These are phyloP conservation scores for Senna tora DNA, from an alignment of 306 rosid genomes.

Conservation along the genomic window DNA sequence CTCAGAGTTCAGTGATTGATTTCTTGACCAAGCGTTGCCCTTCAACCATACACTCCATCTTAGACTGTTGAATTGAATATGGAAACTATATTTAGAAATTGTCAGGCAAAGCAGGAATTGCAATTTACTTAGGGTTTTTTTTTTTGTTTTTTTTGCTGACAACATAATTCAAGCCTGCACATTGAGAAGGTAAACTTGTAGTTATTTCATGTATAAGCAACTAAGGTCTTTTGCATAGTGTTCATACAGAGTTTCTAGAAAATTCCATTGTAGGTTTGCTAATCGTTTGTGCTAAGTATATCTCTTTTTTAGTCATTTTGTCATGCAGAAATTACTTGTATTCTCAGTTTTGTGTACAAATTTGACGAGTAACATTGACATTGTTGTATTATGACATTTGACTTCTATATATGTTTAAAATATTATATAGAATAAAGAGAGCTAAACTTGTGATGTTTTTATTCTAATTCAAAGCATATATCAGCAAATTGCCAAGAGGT, in stretches of 20 bases:
- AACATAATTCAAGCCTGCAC: constrained; percentile 4
- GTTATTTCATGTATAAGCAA: constrained; percentile 3
- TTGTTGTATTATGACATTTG: not conserved
- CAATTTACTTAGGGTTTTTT: constrained; percentile 13
- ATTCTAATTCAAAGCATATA: too few relatives aligned
- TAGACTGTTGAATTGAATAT: constrained; percentile 30
- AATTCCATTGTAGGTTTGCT: constrained; percentile 16
- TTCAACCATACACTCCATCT: constrained; percentile 21
- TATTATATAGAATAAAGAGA: too few relatives aligned
- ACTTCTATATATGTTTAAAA: too few relatives aligned
- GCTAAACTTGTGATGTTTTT: too few relatives aligned
- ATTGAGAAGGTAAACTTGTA: constrained; percentile 22
- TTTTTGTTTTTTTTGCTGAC: not conserved
- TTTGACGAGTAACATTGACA: not conserved
- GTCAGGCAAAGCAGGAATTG: constrained; percentile 34
- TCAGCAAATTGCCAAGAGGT: too few relatives aligned
- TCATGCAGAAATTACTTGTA: constrained; percentile 24
- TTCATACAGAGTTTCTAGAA: constrained; percentile 31
- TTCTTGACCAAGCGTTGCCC: constrained; percentile 13
- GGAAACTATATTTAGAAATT: constrained; percentile 22
- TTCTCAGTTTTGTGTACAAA: constrained; percentile 1
- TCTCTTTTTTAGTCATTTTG: constrained; percentile 24
- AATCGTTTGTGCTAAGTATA: constrained; percentile 1
- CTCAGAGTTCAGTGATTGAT: constrained; percentile 16
- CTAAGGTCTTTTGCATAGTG: constrained; percentile 21